Evolutionary conservation across 139 green algal species (phyloP), one percentile per base, ranked within the genome.

Genomic region (Volvox africanus): DNA sequence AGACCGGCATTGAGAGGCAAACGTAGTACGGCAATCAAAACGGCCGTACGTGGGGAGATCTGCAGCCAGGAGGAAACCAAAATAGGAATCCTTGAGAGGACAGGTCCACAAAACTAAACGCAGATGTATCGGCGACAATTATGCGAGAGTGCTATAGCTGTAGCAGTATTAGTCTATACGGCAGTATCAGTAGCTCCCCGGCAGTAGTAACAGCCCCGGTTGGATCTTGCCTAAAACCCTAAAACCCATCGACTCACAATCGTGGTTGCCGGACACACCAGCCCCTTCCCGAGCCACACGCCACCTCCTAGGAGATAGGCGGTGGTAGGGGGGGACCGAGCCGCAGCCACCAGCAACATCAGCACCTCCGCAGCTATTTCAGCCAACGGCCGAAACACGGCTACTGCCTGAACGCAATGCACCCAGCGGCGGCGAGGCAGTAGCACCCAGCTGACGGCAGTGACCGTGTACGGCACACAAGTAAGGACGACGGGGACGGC

Each of bases 221-320:
- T n/a, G n/a, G n/a, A n/a, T n/a, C n/a, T n/a, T n/a, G n/a, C n/a
- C n/a, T n/a, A n/a, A n/a, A n/a, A n/a, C 77, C 30, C 12, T 17
- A n/a, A 9, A 85, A 55, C 44, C 44, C 5, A 5, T 55, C 9
- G 44, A 55, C 79, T 61, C 44, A 85, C 79, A 13, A 61, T 32
- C 12, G 24, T 37, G 0, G 79, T 85, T 2, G 24, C 44, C 18
- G 79, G 22, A 5, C 37, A 36, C 22, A 85, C 26, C 36, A 85
- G n/a, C 44, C 44, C 79, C 9, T 85, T 61, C 20, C 44, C 79
- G 24, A 36, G n/a, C 79, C 79, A 85, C 79, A 85, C 79, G 37
- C 20, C 79, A 13, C 26, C 44, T 1, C 79, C 79, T 28, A 68
- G 16, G 22, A 69, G 79, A 37, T 69, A 85, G 2, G 79, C 37